Evolutionary conservation across 495 filamentous ascomycete genomes (phyloP).

Genomic region (Podospora conica): DNA sequence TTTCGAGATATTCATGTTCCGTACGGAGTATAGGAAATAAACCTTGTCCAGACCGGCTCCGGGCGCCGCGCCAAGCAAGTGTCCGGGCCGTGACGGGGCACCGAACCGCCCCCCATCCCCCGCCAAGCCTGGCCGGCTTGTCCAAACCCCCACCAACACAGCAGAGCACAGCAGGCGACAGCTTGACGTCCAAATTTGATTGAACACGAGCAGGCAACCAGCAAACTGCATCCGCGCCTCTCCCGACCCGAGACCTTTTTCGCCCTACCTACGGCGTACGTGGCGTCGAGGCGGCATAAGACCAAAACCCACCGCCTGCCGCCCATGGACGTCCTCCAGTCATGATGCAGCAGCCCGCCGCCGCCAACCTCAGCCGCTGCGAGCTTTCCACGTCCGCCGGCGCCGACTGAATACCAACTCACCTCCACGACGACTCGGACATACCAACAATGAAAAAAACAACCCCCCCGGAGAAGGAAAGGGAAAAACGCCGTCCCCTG

Average conservation of each 20-base stretch:
- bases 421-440: not conserved
- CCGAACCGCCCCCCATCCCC: not conserved
- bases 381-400: not conserved
- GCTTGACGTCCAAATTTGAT: not conserved
- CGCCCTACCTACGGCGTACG: not conserved
- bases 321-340: not conserved
- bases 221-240: too few relatives aligned
- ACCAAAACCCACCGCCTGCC: not conserved
- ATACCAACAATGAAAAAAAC: not conserved
- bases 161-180: not conserved
- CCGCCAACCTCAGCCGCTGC: not conserved
- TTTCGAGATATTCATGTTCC: too few relatives aligned
- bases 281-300: not conserved
- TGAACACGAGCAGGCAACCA: not conserved
- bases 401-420: too few relatives aligned
- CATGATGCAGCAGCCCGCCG: not conserved
- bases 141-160: not conserved
- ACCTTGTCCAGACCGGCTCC: not conserved
- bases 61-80: not conserved
- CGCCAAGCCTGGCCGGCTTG: not conserved
- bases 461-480: too few relatives aligned
- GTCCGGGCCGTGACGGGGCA: not conserved
- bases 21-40: not conserved
- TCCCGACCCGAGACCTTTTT: not conserved
- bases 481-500: slow-evolving; percentile 9